Conservation (phyloP, 2,329 filamentous ascomycete species). For the Cyphellophora attinorum region DNA sequence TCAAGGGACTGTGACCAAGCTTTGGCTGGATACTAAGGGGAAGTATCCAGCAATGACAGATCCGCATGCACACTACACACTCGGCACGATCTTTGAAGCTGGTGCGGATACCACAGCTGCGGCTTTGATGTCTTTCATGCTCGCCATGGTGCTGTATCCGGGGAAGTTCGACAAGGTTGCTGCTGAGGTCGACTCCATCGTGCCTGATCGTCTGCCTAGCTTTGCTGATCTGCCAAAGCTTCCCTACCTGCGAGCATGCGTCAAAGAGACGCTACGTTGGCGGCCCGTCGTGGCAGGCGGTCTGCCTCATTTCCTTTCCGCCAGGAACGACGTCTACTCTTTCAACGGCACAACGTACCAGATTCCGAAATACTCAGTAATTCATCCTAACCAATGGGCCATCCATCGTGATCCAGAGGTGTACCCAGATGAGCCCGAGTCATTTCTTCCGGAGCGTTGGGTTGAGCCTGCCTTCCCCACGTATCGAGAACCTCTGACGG, state of each 20-base stretch:
- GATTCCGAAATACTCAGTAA: conserved; percentile 38
- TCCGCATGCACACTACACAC: too few species aligned
- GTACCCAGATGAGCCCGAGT: conserved; percentile 20
- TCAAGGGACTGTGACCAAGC: too few species aligned
- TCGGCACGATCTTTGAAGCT: conserved; percentile 23
- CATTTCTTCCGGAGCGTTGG: conserved; percentile 18
- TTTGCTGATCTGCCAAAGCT: conserved; percentile 27
- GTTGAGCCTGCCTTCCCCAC: conserved; percentile 16
- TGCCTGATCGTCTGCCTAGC: conserved; percentile 21
- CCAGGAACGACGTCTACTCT: conserved; percentile 4
- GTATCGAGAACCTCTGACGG: conserved; percentile 17
- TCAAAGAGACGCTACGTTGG: conserved; percentile 35
- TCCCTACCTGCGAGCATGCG: conserved; percentile 27
- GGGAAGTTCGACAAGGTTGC: conserved; percentile 18
- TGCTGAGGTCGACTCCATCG: conserved; percentile 27
- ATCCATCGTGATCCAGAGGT: conserved; percentile 15
- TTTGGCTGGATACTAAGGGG: too few species aligned
- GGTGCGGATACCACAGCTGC: conserved; percentile 23
- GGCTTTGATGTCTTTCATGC: conserved; percentile 22
- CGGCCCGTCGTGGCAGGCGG: conserved; percentile 24
- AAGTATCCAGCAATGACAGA: too few species aligned
- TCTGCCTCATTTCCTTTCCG: too few species aligned
- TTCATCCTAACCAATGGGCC: conserved; percentile 34
- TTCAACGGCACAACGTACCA: conserved; percentile 35
- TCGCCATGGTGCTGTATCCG: conserved; percentile 21